These are phyloP conservation scores for Candida xyloterini DNA, from an alignment of 805 yeast species.

Conservation along the genomic window DNA sequence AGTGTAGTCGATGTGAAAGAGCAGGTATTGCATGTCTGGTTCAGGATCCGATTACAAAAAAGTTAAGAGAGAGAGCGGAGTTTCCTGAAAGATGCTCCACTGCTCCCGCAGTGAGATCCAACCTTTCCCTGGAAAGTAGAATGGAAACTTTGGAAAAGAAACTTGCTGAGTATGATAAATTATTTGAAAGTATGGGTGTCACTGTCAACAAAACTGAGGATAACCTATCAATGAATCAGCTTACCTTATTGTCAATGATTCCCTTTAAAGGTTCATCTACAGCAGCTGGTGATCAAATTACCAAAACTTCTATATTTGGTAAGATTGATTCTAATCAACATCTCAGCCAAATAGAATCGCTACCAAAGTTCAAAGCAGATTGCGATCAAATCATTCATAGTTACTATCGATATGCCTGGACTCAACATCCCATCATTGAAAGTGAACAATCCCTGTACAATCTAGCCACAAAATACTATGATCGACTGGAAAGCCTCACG, in stretches of 20 bases:
- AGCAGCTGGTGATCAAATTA: conserved; percentile 10
- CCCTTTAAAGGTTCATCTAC: conserved; percentile 14
- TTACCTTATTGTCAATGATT: conserved; percentile 16
- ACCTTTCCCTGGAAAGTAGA: conserved; percentile 1
- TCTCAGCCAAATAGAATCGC: background rate
- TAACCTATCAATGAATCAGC: conserved; percentile 11
- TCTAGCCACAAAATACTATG: conserved; percentile 7
- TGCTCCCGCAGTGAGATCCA: background rate
- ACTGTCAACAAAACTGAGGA: background rate
- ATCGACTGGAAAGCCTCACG: background rate
- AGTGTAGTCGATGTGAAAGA: conserved; percentile 22
- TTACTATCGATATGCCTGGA: conserved; percentile 22
- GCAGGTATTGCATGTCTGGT: conserved; percentile 19
- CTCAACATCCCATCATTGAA: conserved; percentile 21
- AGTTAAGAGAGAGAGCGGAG: conserved; percentile 7
- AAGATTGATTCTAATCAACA: conserved; percentile 5
- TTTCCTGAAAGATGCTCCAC: background rate
- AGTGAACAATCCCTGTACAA: conserved; percentile 4
- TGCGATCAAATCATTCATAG: conserved; percentile 10
- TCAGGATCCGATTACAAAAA: conserved; percentile 16
- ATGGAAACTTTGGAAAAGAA: conserved; percentile 3
- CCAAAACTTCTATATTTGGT: conserved; percentile 19
- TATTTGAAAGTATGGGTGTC: conserved; percentile 5
- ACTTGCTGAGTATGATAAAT: conserved; percentile 2
- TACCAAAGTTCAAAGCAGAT: conserved; percentile 7